Base-by-base conservation (phyloP, 1,284 basidiomycete species). In the Sporisorium scitamineum region DNA sequence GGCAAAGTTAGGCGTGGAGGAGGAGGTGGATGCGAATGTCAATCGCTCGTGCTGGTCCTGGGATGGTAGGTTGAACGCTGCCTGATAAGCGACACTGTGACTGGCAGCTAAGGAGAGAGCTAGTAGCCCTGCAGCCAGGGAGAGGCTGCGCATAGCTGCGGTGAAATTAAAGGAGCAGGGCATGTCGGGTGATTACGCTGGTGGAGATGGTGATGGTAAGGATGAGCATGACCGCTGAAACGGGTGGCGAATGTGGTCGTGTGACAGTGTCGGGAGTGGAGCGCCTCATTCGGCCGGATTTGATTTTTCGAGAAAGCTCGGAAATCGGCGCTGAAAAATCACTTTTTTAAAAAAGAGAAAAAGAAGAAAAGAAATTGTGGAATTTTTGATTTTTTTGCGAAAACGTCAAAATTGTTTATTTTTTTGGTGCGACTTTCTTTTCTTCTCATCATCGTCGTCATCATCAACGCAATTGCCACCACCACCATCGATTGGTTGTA, bases 71-170 rank as follows among this genome's bases (percentile, higher is more conserved):
- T 27, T 44, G 55, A 71, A 71, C 6, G 69, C 16, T n/a, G 32
- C 32, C 29, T 63, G 70, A 7, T 50, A 42, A 14, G 69, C 63
- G 18, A 29, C 4, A 11, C 53, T 51, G 20, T 22, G 7, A 11
- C 22, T n/a, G 41, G 48, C 4, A n/a, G 41, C 34, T n/a, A 54
- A 31, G 18, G 54, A 7, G n/a, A 58, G 50, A 9, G 60, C 34
- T n/a, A 63, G 32, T 4, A 55, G 32, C 32, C 50, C 44, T 42
- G 70, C 65, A n/a, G 65, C 55, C 22, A 61, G 27, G 1, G 54
- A 51, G 16, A 59, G 41, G 57, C 68, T 65, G 41, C 65, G 70
- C 64, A 64, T 72, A 39, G 24, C 42, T 50, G 42, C 8, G n/a
- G 18, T n/a, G n/a, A n/a, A n/a, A n/a, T 20, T 18, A 20, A 9